phyloP scores from a whole-genome alignment of 1,284 basidiomycete genomes.

The Ceratobasidium theobromae region DNA sequence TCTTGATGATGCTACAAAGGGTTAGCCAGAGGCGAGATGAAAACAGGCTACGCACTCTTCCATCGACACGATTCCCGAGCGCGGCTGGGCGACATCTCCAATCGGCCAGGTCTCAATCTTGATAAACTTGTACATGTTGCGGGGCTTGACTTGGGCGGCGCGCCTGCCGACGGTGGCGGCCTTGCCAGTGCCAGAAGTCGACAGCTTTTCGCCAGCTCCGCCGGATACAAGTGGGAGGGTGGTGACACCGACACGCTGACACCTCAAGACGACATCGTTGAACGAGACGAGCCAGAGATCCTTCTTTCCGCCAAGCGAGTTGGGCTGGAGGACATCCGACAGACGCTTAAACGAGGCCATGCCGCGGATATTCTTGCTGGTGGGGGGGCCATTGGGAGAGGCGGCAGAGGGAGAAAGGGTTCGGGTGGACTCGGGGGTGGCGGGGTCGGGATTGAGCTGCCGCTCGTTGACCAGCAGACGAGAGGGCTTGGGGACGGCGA shows the following conservation, averaged over 20 bases:
- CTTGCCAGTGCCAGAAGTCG: slow-evolving; percentile 50
- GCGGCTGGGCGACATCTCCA: slow-evolving; percentile 66
- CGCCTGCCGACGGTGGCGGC: slow-evolving; percentile 72
- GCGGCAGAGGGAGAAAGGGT: slow-evolving; percentile 39
- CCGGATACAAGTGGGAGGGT: slow-evolving; percentile 75
- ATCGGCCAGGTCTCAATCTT: slow-evolving; percentile 92
- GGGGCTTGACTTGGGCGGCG: slow-evolving; percentile 70
- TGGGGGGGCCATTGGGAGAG: slow-evolving; percentile 23
- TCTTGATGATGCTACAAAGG: slow-evolving; percentile 51
- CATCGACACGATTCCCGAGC: slow-evolving; percentile 76
- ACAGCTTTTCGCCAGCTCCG: background rate
- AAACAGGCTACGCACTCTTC: slow-evolving; percentile 66
- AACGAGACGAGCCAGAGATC: slow-evolving; percentile 95
- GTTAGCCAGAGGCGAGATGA: slow-evolving; percentile 33
- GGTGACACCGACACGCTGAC: slow-evolving; percentile 87
- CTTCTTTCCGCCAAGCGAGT: slow-evolving; percentile 64
- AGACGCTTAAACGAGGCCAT: slow-evolving; percentile 83
- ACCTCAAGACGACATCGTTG: slow-evolving; percentile 92
- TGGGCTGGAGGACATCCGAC: slow-evolving; percentile 69
- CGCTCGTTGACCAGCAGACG: slow-evolving; percentile 85
- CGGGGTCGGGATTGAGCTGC: slow-evolving; percentile 48
- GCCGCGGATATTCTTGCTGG: slow-evolving; percentile 54
- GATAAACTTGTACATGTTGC: slow-evolving; percentile 87
- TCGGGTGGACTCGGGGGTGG: slow-evolving; percentile 39
- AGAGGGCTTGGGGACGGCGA: slow-evolving; percentile 87